Conservation (phyloP, 1,139 yeast species). For the Yamadazyma dushanensis region DNA sequence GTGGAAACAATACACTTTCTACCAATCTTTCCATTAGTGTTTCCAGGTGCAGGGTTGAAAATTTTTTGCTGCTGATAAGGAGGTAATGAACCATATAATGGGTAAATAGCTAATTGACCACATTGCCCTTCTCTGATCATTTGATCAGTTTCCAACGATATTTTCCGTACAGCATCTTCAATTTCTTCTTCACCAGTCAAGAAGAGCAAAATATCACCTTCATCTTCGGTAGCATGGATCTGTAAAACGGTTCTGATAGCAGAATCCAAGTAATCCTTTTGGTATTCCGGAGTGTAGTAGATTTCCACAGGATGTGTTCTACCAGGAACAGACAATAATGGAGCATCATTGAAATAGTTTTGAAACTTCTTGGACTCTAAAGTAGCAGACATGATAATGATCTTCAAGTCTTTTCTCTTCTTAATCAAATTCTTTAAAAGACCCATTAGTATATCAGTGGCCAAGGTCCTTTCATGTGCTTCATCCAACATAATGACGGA, state of each 20-base stretch:
- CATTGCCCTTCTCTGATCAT: slow-evolving; percentile 82
- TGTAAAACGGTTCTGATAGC: slow-evolving; percentile 94
- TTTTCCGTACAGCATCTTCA: slow-evolving; percentile 93
- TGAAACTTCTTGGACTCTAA: slow-evolving; percentile 97
- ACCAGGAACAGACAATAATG: slow-evolving; percentile 94
- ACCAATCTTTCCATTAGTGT: slow-evolving; percentile 82
- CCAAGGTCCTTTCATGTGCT: slow-evolving; percentile 96
- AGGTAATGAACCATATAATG: slow-evolving; percentile 93
- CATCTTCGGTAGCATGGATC: slow-evolving; percentile 94
- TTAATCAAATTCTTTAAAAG: slow-evolving; percentile 75
- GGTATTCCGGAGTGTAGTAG: slow-evolving; percentile 95
- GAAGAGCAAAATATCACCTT: slow-evolving; percentile 86
- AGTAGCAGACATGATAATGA: slow-evolving; percentile 97
- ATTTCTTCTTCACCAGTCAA: slow-evolving; percentile 98
- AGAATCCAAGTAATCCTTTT: slow-evolving; percentile 90
- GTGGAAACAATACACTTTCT: slow-evolving; percentile 93
- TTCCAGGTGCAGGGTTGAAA: slow-evolving; percentile 83
- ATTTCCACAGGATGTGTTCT: slow-evolving; percentile 97
- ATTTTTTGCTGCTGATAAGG: slow-evolving; percentile 94
- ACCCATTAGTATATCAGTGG: slow-evolving; percentile 97
- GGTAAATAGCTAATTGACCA: slow-evolving; percentile 88
- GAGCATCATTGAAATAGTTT: slow-evolving; percentile 84
- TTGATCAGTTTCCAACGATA: slow-evolving; percentile 85
- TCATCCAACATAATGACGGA: slow-evolving; percentile 94
- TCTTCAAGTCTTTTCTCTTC: slow-evolving; percentile 84